Conservation (phyloP, 345 rosid genomes). For the Rhizophora mangle region DNA sequence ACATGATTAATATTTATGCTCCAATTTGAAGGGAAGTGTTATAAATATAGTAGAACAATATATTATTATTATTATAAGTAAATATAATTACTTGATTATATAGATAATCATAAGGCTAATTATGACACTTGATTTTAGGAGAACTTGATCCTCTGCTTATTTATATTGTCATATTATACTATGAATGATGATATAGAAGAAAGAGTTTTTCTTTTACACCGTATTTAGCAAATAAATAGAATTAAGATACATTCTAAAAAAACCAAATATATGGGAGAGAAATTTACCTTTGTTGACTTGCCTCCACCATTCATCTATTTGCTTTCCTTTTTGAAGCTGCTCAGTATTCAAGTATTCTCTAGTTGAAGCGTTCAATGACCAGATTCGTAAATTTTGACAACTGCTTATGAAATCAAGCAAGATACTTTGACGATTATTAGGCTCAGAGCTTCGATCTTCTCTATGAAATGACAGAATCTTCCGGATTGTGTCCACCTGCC, state of each 20-base stretch:
- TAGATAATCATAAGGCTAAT: too few species aligned
- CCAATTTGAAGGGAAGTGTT: too few species aligned
- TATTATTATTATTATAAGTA: too few species aligned
- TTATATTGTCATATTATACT: too few species aligned
- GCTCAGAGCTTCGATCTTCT: slow-evolving; percentile 87
- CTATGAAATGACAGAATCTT: slow-evolving; percentile 91
- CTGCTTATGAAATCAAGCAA: slow-evolving; percentile 97
- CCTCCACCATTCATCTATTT: slow-evolving; percentile 99
- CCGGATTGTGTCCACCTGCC: slow-evolving; percentile 84
- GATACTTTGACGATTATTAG: slow-evolving; percentile 85
- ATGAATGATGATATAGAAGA: too few species aligned
- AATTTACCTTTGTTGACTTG: slow-evolving; percentile 78
- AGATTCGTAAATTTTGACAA: slow-evolving; percentile 87
- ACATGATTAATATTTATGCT: too few species aligned
- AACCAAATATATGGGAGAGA: slow-evolving; percentile 9
- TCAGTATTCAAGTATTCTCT: slow-evolving; percentile 85
- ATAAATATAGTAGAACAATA: too few species aligned
- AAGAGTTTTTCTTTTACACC: too few species aligned
- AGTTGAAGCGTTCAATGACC: slow-evolving; percentile 85
- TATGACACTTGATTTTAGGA: too few species aligned
- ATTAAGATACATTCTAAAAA: not conserved
- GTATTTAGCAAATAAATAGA: too few species aligned
- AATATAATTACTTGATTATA: too few species aligned
- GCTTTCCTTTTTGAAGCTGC: slow-evolving; percentile 92
- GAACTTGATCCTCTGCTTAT: too few species aligned